phyloP scores from a whole-genome alignment of 306 rosid species.

The Coriaria nepalensis region DNA sequence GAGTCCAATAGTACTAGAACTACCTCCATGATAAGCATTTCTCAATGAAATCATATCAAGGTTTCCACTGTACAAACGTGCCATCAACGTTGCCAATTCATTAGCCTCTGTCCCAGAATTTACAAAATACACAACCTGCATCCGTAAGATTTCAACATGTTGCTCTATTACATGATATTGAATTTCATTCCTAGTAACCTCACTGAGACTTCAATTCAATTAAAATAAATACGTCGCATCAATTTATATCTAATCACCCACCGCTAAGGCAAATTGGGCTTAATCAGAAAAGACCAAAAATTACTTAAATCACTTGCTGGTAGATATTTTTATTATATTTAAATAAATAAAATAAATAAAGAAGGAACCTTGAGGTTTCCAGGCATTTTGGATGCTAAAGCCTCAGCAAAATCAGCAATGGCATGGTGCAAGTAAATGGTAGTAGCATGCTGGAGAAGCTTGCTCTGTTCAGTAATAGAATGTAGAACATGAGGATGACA shows the following conservation, averaged over 20 bases:
- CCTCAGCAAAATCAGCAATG: constrained; percentile 71
- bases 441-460: constrained; percentile 78
- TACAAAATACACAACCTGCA: constrained; percentile 87
- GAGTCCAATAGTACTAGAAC: constrained; percentile 59
- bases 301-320: background rate
- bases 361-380: constrained; percentile 56
- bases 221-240: too few species aligned
- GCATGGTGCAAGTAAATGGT: constrained; percentile 68
- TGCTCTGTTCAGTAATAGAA: constrained; percentile 62
- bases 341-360: background rate
- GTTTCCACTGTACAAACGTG: constrained; percentile 68
- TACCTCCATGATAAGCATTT: constrained; percentile 94
- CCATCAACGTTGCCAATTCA: constrained; percentile 90
- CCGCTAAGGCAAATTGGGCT: too few species aligned
- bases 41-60: constrained; percentile 81
- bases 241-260: too few species aligned
- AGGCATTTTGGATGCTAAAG: constrained; percentile 72
- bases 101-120: constrained; percentile 94
- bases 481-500: constrained; percentile 69
- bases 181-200: too few species aligned
- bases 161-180: too few species aligned
- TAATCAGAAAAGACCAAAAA: too few species aligned
- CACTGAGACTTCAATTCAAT: too few species aligned
- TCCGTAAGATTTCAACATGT: too few species aligned
- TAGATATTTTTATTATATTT: background rate